Percentiles rank a stretch among this genome's conserved stretches.
Conservation (phyloP, 1,284 basidiomycete genomes). For the Cystobasidiaceae sp. region DNA sequence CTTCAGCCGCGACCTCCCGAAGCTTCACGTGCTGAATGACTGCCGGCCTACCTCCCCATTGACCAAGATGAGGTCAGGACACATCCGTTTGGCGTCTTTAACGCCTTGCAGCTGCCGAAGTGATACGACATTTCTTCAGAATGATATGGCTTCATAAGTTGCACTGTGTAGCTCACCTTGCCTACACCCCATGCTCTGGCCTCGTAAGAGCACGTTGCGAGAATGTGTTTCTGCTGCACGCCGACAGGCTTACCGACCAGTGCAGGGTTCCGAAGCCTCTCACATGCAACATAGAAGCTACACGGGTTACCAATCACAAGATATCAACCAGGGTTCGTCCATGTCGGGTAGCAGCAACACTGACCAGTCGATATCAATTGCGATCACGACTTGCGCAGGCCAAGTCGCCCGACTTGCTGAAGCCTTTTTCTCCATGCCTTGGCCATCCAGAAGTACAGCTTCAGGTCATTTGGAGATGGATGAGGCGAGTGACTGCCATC, state of each 20-base stretch:
- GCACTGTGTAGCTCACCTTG: conserved; percentile 35
- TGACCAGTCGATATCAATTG: conserved; percentile 42
- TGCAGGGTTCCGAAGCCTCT: conserved; percentile 45
- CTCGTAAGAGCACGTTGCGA: conserved; percentile 49
- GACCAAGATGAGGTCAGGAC: conserved; percentile 47
- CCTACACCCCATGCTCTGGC: conserved; percentile 41
- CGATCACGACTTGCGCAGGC: conserved; percentile 37
- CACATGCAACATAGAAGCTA: conserved; percentile 45
- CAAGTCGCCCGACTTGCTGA: not conserved
- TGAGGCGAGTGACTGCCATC: too few species aligned
- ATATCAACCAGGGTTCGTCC: not conserved
- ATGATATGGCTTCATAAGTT: not conserved
- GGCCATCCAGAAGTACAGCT: too few species aligned
- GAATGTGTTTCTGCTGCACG: conserved; percentile 48
- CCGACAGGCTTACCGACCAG: conserved; percentile 47
- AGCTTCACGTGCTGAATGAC: not conserved
- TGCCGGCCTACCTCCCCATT: conserved; percentile 44
- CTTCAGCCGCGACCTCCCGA: not conserved
- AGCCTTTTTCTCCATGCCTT: too few species aligned
- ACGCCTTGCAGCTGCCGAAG: conserved; percentile 45
- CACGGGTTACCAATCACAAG: not conserved
- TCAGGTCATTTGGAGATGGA: too few species aligned
- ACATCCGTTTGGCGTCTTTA: conserved; percentile 42
- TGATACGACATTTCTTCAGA: too few species aligned
- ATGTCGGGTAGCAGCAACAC: not conserved